Conservation (phyloP, 495 filamentous ascomycete species). For the Penicillium crystallinum region DNA sequence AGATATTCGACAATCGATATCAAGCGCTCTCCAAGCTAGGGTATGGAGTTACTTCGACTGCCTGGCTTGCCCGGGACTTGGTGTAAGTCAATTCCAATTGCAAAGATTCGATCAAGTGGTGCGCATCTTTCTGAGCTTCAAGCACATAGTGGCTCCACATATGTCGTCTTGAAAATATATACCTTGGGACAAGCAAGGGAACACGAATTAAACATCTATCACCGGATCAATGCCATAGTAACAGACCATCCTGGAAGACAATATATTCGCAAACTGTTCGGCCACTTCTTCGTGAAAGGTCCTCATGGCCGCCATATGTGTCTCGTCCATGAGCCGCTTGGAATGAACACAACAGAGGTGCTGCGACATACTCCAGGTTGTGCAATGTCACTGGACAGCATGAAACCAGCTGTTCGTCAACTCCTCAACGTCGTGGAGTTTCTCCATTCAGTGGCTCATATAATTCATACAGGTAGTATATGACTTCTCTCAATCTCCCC, state of each 20-base stretch:
- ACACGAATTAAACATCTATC: constrained; percentile 14
- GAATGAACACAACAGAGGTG: constrained; percentile 6
- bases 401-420: constrained; percentile 17
- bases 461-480: not conserved
- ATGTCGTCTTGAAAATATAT: constrained; percentile 21
- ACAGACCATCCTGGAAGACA: constrained; percentile 14
- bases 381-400: constrained; percentile 10
- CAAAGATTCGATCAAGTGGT: not conserved
- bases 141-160: constrained; percentile 8
- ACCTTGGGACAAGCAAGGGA: constrained; percentile 9
- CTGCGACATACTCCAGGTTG: constrained; percentile 6
- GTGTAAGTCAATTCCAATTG: constrained; percentile 15
- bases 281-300: constrained; percentile 18
- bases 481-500: not conserved
- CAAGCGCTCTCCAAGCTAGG: constrained; percentile 47
- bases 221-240: constrained; percentile 7
- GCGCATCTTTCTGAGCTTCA: not conserved
- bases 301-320: constrained; percentile 27
- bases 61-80: constrained; percentile 48
- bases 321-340: constrained; percentile 27
- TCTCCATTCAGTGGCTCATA: not conserved
- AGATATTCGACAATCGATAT: constrained; percentile 36
- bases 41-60: constrained; percentile 39
- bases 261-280: constrained; percentile 18
- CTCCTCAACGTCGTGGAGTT: constrained; percentile 13